phyloP scores from a whole-genome alignment of 164 flowering plant species.

The Magnolia sinica region DNA sequence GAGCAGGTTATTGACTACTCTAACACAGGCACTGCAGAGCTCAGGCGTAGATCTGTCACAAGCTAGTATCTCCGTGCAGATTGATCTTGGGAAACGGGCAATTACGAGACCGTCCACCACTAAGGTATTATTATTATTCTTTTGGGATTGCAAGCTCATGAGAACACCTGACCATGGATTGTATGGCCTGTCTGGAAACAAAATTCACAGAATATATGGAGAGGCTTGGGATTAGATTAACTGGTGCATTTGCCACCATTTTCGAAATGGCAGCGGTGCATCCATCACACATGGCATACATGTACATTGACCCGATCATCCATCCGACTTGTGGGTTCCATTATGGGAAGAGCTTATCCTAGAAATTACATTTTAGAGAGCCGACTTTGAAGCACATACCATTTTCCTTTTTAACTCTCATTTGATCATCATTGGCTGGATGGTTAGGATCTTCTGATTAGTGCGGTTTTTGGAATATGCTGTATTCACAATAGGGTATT shows the following conservation, averaged over 20 bases:
- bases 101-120: slow-evolving; percentile 24
- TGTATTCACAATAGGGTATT: too few species aligned
- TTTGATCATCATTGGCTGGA: too few species aligned
- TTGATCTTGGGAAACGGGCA: slow-evolving; percentile 76
- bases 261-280: background rate
- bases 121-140: too few species aligned
- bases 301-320: background rate
- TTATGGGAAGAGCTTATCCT: too few species aligned
- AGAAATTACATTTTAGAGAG: too few species aligned
- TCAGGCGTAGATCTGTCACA: slow-evolving; percentile 86
- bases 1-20: slow-evolving; percentile 68
- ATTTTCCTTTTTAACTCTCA: too few species aligned
- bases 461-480: too few species aligned
- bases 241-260: background rate
- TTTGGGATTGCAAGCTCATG: background rate
- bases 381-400: too few species aligned
- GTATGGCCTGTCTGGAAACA: background rate
- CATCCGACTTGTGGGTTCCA: background rate
- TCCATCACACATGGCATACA: background rate
- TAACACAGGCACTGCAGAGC: slow-evolving; percentile 76
- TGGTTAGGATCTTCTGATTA: too few species aligned
- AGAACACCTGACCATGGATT: background rate
- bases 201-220: background rate
- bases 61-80: slow-evolving; percentile 87
- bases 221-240: too few species aligned